Percentiles rank a stretch among this genome's conserved stretches.
phyloP scores from a whole-genome alignment of 2,329 filamentous ascomycete species.

The Hymenoscyphus fraxineus region DNA sequence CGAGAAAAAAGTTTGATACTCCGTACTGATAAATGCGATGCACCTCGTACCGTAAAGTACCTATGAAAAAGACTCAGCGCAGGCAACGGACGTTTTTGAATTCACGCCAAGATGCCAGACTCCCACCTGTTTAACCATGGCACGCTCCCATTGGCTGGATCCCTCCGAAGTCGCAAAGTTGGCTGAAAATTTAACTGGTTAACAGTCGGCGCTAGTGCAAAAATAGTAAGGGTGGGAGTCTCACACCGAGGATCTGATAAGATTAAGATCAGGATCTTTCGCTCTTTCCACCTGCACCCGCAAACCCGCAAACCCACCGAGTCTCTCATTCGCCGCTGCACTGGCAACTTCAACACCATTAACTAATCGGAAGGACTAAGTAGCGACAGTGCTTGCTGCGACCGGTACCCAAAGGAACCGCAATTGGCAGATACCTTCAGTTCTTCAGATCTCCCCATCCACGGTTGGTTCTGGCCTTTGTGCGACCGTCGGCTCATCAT shows the following conservation, averaged over 20 bases:
- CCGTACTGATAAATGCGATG: no score
- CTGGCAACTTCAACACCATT: not conserved
- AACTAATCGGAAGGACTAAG: not conserved
- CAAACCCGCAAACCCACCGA: not conserved
- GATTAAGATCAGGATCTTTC: slow-evolving; percentile 10
- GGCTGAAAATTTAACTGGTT: not conserved
- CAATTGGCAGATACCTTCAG: not conserved
- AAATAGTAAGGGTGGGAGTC: not conserved
- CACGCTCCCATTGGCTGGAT: not conserved
- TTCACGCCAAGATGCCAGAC: no score
- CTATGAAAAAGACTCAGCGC: no score
- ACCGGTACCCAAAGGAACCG: not conserved
- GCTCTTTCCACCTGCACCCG: not conserved
- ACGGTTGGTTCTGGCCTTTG: not conserved
- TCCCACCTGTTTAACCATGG: no score
- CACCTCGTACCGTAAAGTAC: no score
- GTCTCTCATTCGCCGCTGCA: not conserved
- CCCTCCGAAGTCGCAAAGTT: slow-evolving; percentile 7
- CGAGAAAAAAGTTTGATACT: no score
- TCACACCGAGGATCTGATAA: slow-evolving; percentile 12
- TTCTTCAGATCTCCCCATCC: not conserved
- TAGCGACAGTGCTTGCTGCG: not conserved
- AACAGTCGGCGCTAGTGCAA: not conserved
- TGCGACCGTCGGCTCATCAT: not conserved
- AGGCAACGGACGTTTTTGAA: no score